Base-by-base conservation (phyloP, 2,329 filamentous ascomycete genomes). In the Ophiostoma triangulosporum region DNA sequence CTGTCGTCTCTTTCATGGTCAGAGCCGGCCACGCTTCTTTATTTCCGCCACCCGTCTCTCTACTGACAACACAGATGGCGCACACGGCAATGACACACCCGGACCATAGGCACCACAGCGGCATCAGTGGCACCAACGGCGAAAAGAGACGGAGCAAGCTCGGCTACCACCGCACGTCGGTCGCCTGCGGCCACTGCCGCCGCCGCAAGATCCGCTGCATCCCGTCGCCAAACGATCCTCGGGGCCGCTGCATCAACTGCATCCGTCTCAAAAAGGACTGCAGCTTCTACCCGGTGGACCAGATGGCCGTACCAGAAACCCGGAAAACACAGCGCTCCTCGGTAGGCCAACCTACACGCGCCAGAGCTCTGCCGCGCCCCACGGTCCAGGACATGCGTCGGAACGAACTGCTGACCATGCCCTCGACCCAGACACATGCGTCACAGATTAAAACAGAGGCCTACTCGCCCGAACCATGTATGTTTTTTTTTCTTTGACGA, bases 231-330 rank as follows among this genome's bases (percentile, higher is more conserved):
- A 81, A 83, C 58, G 88, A 94, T 61, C 65, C 75, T 9, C 80
- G 87, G 63, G 82, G 83, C 46, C 83, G 89, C 59, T 97, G 91
- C 69, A 80, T 85, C 59, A 95, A 95, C 70, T 97, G 91, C 69
- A 95, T 95, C 62, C 82, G 89, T 48, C 72, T 97, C 64, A 94
- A 94, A 68, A 96, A 95, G 64, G 88, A 95, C 59, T 97, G 91
- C 69, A 88, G 85, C 64, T 97, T 95, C 69, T 86, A 83, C 61
- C 87, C 90, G 0, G 90, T 96, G 22, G 89, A 95, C 59, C 86
- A 89, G 64, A 77, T 80, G 60, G 79, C 77, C 26, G 73, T 77
- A 27, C 73, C 70, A 45, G 70, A 76, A 24, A 61, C 67, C 20
- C 68, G 70, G 53, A 68, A 70, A 36, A 75, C 73, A 58, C 67